Conservation (phyloP, 1,139 yeast species). For the Candida gigantensis region DNA sequence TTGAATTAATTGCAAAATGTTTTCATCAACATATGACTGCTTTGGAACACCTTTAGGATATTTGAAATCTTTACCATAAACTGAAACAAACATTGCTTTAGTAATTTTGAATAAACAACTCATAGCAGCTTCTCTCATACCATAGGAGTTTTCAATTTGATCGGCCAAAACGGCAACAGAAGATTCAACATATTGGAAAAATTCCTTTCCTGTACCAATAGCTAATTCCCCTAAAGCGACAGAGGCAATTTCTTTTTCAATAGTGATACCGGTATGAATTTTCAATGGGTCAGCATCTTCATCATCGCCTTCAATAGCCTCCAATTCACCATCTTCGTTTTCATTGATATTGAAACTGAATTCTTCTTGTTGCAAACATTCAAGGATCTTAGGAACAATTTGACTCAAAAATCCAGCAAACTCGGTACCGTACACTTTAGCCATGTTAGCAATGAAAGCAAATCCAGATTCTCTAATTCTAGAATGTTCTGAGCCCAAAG, state of each 20-base stretch:
- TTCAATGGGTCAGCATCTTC: conserved; percentile 61
- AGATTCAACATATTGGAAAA: conserved; percentile 75
- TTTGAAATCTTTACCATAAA: conserved; percentile 49
- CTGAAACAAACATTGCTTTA: conserved; percentile 65
- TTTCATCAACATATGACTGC: conserved; percentile 57
- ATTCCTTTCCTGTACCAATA: conserved; percentile 76
- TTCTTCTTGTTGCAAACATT: conserved; percentile 82
- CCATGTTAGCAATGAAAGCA: conserved; percentile 92
- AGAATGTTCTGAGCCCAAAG: conserved; percentile 75
- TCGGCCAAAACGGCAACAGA: conserved; percentile 66
- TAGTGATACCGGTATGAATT: conserved; percentile 92
- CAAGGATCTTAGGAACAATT: conserved; percentile 80
- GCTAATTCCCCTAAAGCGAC: conserved; percentile 92
- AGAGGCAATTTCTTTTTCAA: conserved; percentile 96
- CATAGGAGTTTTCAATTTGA: conserved; percentile 84
- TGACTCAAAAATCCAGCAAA: conserved; percentile 83
- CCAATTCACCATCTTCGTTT: conserved; percentile 41
- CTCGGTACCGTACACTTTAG: conserved; percentile 89
- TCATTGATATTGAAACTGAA: conserved; percentile 54
- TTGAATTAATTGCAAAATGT: conserved; percentile 60
- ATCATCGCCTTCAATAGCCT: conserved; percentile 53
- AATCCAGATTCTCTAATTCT: conserved; percentile 94
- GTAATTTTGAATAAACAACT: conserved; percentile 81
- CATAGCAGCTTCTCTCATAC: conserved; percentile 88
- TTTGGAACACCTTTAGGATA: conserved; percentile 77